phyloP scores from a whole-genome alignment of 352 stramenopile species.

The Phytophthora cajani region DNA sequence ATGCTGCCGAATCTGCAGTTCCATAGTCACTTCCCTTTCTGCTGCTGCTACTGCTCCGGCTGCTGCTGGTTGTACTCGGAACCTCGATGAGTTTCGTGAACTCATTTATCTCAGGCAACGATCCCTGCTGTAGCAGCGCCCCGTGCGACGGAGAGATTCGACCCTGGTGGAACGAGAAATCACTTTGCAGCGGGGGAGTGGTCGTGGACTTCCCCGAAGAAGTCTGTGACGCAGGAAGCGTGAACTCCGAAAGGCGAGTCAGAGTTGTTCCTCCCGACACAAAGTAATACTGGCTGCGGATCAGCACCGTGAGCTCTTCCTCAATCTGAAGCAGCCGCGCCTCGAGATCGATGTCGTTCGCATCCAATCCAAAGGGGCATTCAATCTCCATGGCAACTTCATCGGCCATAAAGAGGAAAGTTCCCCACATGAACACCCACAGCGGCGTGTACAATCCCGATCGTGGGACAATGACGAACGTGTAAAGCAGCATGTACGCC shows the following conservation, averaged over 20 bases:
- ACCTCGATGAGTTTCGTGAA: constrained; percentile 69
- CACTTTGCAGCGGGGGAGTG: constrained; percentile 14
- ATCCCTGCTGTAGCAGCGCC: constrained; percentile 42
- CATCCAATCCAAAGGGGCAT: constrained; percentile 79
- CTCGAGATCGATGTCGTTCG: constrained; percentile 86
- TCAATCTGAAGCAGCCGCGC: constrained; percentile 77
- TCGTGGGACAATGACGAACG: constrained; percentile 80
- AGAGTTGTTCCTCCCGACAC: constrained; percentile 62
- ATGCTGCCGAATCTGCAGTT: constrained; percentile 21
- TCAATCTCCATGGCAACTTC: constrained; percentile 88
- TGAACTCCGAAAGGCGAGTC: constrained; percentile 26
- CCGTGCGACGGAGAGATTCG: constrained; percentile 55
- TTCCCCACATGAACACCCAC: constrained; percentile 83
- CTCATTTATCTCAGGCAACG: constrained; percentile 79
- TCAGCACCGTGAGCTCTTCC: constrained; percentile 80
- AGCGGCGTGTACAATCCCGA: constrained; percentile 78
- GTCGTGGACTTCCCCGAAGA: constrained; percentile 20
- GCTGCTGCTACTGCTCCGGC: constrained; percentile 1
- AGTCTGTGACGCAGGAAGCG: constrained; percentile 5
- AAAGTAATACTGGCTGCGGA: constrained; percentile 86
- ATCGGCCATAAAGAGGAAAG: constrained; percentile 85
- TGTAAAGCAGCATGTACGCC: constrained; percentile 85
- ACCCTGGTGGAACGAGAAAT: constrained; percentile 77
- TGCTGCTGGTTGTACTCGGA: constrained; percentile 13
- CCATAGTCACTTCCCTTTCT: constrained; percentile 31